Conservation (phyloP, 306 rosid genomes). For the Prinsepia uniflora region DNA sequence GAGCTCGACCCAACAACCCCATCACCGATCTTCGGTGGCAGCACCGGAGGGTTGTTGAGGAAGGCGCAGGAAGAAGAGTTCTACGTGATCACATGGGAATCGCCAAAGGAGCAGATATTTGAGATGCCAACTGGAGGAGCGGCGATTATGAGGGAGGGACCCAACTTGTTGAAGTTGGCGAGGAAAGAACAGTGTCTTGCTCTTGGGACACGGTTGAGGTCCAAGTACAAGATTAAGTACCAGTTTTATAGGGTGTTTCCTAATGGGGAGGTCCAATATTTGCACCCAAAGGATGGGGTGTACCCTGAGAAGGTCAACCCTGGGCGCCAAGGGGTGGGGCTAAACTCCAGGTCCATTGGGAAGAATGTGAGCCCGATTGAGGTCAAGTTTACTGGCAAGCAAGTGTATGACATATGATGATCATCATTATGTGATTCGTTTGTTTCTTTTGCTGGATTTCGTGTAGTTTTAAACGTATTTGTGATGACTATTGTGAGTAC, state of each 20-base stretch:
- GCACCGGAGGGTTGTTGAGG: conserved; percentile 85
- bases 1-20: conserved; percentile 88
- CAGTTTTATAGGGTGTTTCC: conserved; percentile 99
- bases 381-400: conserved; percentile 98
- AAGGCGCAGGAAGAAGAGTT: conserved; percentile 97
- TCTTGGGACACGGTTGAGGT: conserved; percentile 83
- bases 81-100: conserved; percentile 91
- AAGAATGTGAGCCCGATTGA: conserved; percentile 87
- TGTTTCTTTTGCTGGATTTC: not conserved
- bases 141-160: conserved; percentile 93
- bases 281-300: conserved; percentile 97
- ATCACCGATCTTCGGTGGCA: conserved; percentile 87
- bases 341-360: conserved; percentile 85
- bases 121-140: conserved; percentile 99
- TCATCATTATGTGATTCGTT: conserved; percentile 26
- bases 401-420: conserved; percentile 69
- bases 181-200: conserved; percentile 98
- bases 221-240: conserved; percentile 94
- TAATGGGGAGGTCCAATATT: conserved; percentile 88
- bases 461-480: conserved; percentile 1
- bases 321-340: conserved; percentile 85
- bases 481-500: not conserved
- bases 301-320: conserved; percentile 99
- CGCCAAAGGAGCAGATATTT: conserved; percentile 88
- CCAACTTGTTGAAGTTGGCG: conserved; percentile 78